These are phyloP conservation scores for Aspergillus sp. DNA, from an alignment of 2,329 filamentous ascomycete species.

Conservation along the genomic window DNA sequence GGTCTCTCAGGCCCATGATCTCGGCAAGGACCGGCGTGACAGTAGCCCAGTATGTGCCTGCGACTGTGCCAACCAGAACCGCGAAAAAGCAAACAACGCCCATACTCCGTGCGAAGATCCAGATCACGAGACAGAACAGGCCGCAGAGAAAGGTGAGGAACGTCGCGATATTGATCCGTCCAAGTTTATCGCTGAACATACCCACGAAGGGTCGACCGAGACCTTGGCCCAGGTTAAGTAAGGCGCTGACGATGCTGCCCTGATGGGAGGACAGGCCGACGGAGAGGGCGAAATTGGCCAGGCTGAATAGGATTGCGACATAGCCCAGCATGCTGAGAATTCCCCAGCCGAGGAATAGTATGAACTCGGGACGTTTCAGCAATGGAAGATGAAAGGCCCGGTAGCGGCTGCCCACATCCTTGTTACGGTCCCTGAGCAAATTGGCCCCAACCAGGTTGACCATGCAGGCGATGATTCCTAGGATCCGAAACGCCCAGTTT, in stretches of 20 bases:
- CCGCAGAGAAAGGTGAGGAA: constrained; percentile 56
- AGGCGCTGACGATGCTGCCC: constrained; percentile 59
- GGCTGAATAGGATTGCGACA: constrained; percentile 62
- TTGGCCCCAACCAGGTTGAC: constrained; percentile 55
- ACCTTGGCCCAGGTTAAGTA: constrained; percentile 64
- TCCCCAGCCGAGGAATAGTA: constrained; percentile 59
- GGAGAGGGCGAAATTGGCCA: constrained; percentile 61
- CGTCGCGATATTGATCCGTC: constrained; percentile 62
- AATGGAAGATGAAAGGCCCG: constrained; percentile 54
- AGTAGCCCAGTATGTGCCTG: constrained; percentile 61
- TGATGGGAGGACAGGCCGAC: constrained; percentile 61
- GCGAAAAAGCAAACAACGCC: constrained; percentile 61
- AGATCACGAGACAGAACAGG: constrained; percentile 60
- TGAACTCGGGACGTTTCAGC: constrained; percentile 55
- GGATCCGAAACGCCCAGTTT: constrained; percentile 61
- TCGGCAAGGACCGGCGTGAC: constrained; percentile 61
- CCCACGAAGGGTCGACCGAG: constrained; percentile 59
- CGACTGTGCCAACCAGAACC: constrained; percentile 57
- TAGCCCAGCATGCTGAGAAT: constrained; percentile 65
- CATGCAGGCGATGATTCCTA: constrained; percentile 56
- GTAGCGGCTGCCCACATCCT: constrained; percentile 53
- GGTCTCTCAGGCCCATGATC: constrained; percentile 58
- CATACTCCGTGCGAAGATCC: constrained; percentile 60
- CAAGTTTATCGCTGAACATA: constrained; percentile 60
- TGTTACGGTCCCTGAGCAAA: constrained; percentile 59